Evolutionary conservation across 768 basidiomycete species (phyloP), one percentile per base, ranked within the genome.

Genomic region (Porpolomopsis calyptriformis): DNA sequence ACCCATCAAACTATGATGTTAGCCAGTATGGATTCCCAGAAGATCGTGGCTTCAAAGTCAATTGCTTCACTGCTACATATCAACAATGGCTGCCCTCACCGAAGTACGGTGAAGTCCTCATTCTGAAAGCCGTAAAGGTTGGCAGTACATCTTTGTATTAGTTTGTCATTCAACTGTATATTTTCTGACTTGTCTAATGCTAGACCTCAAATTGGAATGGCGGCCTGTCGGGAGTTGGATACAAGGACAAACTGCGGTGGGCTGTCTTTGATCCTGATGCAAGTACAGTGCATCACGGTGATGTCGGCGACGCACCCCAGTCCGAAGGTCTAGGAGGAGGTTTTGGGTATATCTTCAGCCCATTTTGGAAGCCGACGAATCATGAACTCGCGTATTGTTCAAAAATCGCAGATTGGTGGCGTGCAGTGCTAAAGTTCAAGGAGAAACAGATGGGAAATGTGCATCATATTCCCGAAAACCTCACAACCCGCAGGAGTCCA

Each of bases 61-160:
- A 68, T 39, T 76, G 72, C 44, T 85, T 85, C 53, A 68, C 71
- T 4, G 68, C 67, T 51, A 63, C 60, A 39, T 53, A 73, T 49
- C 31, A 53, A 19, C 64, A 71, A 44, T 77, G 71, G 71, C 58
- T 84, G 2, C 81, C 82, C 1, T 57, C 62, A 27, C 65, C 72
- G 12, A 60, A 60, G 3, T 45, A 50, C n/a, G 74, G 74, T 1
- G 73, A 80, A 47, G 55, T 82, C 18, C 51, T 82, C 6, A 64
- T 82, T 43, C 54, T 80, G 20, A 67, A 64, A 34, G 59, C 63
- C 38, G 60, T 80, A 25, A 77, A 72, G 68, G 80, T 78, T 19
- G 18, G 35, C 16, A n/a, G n/a, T 24, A 25, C 22, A 12, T 23
- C 24, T 12, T n/a, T 19, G 11, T 4, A 45, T 45, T 34, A n/a